Conservation (phyloP, 306 rosid species). For the Gleditsia sinensis region DNA sequence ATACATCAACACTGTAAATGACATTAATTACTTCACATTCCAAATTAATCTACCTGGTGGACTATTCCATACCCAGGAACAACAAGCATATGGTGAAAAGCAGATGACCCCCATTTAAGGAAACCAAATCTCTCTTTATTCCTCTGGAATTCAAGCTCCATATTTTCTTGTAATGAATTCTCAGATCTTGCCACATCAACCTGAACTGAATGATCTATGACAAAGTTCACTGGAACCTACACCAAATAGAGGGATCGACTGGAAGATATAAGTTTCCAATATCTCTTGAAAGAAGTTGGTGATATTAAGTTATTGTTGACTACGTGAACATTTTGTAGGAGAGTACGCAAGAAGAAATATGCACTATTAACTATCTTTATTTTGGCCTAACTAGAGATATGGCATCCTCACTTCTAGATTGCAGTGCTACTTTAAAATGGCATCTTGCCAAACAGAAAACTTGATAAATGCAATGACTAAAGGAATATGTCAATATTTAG, state of each 20-base stretch:
- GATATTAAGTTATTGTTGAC: not conserved
- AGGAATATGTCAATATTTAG: not conserved
- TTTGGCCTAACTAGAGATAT: not conserved
- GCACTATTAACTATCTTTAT: not conserved
- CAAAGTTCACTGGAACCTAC: constrained; percentile 77
- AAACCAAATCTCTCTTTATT: constrained; percentile 71
- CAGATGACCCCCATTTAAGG: constrained; percentile 76
- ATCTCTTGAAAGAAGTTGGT: not conserved
- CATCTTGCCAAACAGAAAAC: not conserved
- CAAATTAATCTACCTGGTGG: constrained; percentile 59
- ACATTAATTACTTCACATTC: not conserved
- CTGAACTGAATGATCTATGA: constrained; percentile 77
- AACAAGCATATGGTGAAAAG: constrained; percentile 61
- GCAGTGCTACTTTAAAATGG: not conserved
- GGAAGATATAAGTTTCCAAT: not conserved
- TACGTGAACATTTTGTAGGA: not conserved
- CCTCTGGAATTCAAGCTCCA: constrained; percentile 65
- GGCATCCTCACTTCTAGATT: not conserved
- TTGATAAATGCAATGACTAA: not conserved
- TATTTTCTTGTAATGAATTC: constrained; percentile 62
- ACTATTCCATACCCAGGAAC: constrained; percentile 76
- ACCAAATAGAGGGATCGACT: not conserved
- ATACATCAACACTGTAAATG: not conserved
- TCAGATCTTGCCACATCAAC: constrained; percentile 75
- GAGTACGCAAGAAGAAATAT: not conserved